Evolutionary conservation across 2,329 filamentous ascomycete genomes (phyloP), one percentile per base, ranked within the genome.

Genomic region (Fusarium nanum): DNA sequence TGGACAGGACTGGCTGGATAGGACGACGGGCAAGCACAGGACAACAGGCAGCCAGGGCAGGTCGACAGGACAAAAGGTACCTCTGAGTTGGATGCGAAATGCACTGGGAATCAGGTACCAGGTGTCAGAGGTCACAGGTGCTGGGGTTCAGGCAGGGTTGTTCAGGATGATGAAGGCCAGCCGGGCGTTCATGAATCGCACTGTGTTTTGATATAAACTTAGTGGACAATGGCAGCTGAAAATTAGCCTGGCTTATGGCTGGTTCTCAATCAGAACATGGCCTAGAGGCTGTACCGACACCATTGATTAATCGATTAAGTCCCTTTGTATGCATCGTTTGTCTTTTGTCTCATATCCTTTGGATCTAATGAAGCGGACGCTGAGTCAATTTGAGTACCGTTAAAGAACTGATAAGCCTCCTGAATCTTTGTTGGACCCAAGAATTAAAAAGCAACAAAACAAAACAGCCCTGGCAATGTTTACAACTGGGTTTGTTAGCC

Each of bases 121-220:
- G 47, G 45, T 58, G 56, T 61, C 63, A 67, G 54, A 54, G 42
- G 50, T 50, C 56, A 52, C 64, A 49, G 48, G 28, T 68, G 48
- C 68, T 72, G 68, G 65, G 63, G 71, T 53, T 69, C 64, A 63
- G 57, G 63, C 61, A 73, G 60, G 70, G 70, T 73, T 73, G 67
- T 69, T 71, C 59, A 59, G 54, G 13, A 67, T 28, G 49, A 52
- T 52, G 49, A 11, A 41, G 27, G 23, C 34, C 32, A 22, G 22
- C 47, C 46, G 37, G 56, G 57, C 41, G 59, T 53, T 54, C 49
- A 7, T 9, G 41, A 62, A 25, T 49, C 58, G 56, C 67, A 75
- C 73, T 71, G 73, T 74, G 65, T 71, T 71, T 74, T 68, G 65
- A 64, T 46, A 44, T 41, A 32, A 40, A 44, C 13, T 41, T 48